Evolutionary conservation across 805 yeast genomes (phyloP), one percentile per base, ranked within the genome.

Genomic region (Lachancea kluyveri): DNA sequence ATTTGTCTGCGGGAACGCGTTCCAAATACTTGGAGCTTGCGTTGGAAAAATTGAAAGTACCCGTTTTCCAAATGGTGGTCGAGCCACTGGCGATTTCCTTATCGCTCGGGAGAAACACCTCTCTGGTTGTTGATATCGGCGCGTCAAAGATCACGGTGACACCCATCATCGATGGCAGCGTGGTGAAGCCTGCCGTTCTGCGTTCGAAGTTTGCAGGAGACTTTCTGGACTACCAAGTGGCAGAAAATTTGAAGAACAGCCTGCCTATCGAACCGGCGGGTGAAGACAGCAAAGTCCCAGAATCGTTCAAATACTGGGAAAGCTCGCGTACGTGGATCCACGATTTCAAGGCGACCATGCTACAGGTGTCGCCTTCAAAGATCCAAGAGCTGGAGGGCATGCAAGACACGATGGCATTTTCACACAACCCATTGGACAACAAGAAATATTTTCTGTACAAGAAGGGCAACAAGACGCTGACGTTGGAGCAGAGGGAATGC

Each of bases 121-220:
- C 90, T 4, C 64, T 88, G 37, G 84, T 87, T 6, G 69, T 87
- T 16, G 95, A 88, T 52, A 59, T 87, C 26, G 96, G 95, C 3
- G 67, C 82, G 7, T 66, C 79, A 3, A 71, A 74, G 4, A 68
- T 79, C 11, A 68, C 78, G 19, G 83, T 85, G 7, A 80, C 92
- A 0, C 94, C 94, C 7, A 71, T 85, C 12, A 60, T 74, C 40
- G 87, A 82, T 46, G 95, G 95, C 22, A 69, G 72, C 10, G 71
- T 85, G 31, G 69, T 80, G 32, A 60, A 68, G 41, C 80, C 79
- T 51, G 81, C 84, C 28, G 67, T 75, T 4, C 62, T 70, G 39
- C 80, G 74, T 54, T 72, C 84, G 10, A 76, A 74, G 45, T 82
- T 70, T 52, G 96, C 88, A 3, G 97, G 96, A 7, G 90, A 87